Evolutionary conservation across 176 grass and related monocot species (phyloP).

Genomic region (Oryza longistaminata): DNA sequence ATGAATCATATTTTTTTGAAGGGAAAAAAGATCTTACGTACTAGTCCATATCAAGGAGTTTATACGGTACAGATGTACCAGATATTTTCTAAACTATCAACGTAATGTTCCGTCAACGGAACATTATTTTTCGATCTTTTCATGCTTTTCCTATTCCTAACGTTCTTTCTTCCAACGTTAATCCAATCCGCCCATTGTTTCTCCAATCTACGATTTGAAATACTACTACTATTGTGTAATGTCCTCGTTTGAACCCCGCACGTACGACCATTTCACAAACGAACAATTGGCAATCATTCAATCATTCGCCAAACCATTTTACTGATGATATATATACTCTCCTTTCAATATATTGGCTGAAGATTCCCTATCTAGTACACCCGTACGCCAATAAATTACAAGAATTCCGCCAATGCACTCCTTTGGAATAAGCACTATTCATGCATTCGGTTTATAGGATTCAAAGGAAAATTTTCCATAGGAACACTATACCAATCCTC

Average conservation of each 20-base stretch:
- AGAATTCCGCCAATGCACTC: not conserved
- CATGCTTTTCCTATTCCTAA: not conserved
- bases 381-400: not conserved
- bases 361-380: not conserved
- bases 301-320: not conserved
- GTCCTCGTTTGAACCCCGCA: not conserved
- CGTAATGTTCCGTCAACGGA: too few species aligned
- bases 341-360: not conserved
- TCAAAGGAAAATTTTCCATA: too few species aligned
- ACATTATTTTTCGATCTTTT: not conserved
- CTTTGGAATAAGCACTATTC: too few species aligned
- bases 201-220: not conserved
- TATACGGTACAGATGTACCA: too few species aligned
- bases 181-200: not conserved
- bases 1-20: too few species aligned
- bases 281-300: not conserved
- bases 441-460: too few species aligned
- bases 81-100: too few species aligned
- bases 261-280: not conserved
- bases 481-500: too few species aligned
- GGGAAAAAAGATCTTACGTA: too few species aligned
- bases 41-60: too few species aligned
- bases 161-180: not conserved
- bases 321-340: not conserved
- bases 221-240: not conserved